These are phyloP conservation scores for Sanghuangporus baumii DNA, from an alignment of 1,284 basidiomycete genomes.

Conservation along the genomic window DNA sequence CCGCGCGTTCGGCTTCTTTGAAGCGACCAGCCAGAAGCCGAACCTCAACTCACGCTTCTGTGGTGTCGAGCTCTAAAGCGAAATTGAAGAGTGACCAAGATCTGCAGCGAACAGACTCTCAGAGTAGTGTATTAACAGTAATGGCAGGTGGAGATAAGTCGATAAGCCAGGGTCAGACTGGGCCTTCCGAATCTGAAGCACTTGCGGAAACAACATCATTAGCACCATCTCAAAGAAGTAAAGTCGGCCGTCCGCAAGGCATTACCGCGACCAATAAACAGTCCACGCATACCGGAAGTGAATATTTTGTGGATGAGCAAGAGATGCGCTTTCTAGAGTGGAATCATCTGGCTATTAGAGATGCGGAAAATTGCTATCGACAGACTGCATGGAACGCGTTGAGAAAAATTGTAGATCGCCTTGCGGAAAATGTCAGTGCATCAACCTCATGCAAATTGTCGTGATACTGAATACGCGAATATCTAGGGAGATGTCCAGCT, in stretches of 20 bases:
- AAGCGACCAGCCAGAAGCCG: constrained; percentile 12
- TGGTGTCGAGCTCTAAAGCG: neutral
- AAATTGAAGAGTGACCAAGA: constrained; percentile 14
- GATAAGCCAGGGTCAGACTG: constrained; percentile 25
- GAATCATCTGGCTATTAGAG: constrained; percentile 34
- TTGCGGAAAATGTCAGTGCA: constrained; percentile 50
- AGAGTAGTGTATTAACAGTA: constrained; percentile 65
- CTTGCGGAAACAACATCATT: constrained; percentile 2
- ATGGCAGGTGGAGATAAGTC: constrained; percentile 37
- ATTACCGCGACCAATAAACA: constrained; percentile 5
- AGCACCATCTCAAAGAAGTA: constrained; percentile 12
- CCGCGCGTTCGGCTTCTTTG: constrained; percentile 7
- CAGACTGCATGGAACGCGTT: constrained; percentile 53
- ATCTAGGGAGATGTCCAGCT: constrained; percentile 68
- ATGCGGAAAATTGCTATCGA: constrained; percentile 47
- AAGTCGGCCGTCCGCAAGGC: constrained; percentile 6
- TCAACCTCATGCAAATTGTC: neutral
- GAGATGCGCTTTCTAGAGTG: constrained; percentile 24
- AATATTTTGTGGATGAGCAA: constrained; percentile 30
- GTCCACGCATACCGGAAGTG: neutral
- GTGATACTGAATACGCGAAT: neutral
- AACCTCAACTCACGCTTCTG: constrained; percentile 4
- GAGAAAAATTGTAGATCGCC: constrained; percentile 50
- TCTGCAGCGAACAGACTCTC: constrained; percentile 45
- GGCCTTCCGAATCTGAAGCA: neutral